phyloP scores from a whole-genome alignment of 805 yeast genomes.

The Candida alai region DNA sequence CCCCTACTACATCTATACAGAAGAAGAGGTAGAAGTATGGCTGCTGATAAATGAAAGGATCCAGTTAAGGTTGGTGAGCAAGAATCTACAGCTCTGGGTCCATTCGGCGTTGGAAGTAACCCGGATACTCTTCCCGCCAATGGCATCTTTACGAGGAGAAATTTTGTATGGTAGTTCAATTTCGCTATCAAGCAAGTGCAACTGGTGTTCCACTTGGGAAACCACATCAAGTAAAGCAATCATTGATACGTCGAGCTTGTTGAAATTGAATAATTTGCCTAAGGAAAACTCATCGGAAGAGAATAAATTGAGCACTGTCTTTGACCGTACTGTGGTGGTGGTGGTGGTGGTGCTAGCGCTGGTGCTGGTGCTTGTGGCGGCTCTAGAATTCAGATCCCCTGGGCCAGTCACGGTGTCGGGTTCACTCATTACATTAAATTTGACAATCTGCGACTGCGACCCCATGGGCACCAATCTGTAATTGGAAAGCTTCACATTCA shows the following conservation, averaged over 20 bases:
- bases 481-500: slow-evolving; percentile 51
- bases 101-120: slow-evolving; percentile 74
- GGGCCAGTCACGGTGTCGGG: background rate
- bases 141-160: slow-evolving; percentile 50
- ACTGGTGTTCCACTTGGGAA: slow-evolving; percentile 43
- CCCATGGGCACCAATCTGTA: slow-evolving; percentile 80
- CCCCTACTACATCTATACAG: slow-evolving; percentile 1
- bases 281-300: slow-evolving; percentile 71
- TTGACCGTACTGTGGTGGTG: too few relatives aligned
- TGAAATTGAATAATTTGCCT: slow-evolving; percentile 68
- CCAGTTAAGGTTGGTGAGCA: slow-evolving; percentile 80
- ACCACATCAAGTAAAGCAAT: slow-evolving; percentile 68
- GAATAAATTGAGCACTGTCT: slow-evolving; percentile 51
- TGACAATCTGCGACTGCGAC: slow-evolving; percentile 73
- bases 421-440: slow-evolving; percentile 30
- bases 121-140: slow-evolving; percentile 75
- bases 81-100: slow-evolving; percentile 84
- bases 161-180: slow-evolving; percentile 74
- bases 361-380: too few relatives aligned
- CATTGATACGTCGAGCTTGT: slow-evolving; percentile 77
- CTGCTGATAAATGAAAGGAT: slow-evolving; percentile 67
- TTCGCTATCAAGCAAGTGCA: slow-evolving; percentile 45
- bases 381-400: too few relatives aligned
- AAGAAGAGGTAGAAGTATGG: slow-evolving; percentile 16
- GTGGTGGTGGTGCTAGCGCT: slow-evolving; percentile 1